A percentile compares a stretch with the other conserved stretches of the same genome.
phyloP scores from a whole-genome alignment of 1,139 yeast species.

The Geotrichum phurueaensis region DNA sequence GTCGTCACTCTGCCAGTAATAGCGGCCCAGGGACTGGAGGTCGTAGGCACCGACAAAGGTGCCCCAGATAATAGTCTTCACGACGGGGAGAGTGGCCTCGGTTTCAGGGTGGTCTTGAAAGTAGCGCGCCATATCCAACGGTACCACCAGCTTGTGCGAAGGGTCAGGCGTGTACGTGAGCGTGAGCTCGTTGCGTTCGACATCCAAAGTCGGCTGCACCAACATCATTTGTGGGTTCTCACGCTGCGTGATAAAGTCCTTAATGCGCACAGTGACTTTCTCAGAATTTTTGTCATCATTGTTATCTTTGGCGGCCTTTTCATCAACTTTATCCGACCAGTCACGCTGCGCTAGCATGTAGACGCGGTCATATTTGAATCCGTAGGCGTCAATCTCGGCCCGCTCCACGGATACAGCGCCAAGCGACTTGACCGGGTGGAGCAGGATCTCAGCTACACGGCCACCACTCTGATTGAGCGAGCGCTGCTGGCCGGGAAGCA shows the following conservation, averaged over 20 bases:
- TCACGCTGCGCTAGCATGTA: constrained; percentile 37
- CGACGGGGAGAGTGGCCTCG: constrained; percentile 17
- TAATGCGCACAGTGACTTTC: constrained; percentile 17
- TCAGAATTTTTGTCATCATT: not conserved
- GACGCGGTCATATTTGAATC: constrained; percentile 41
- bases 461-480: not conserved
- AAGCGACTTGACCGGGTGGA: constrained; percentile 42
- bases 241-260: constrained; percentile 36
- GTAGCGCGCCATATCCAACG: constrained; percentile 25
- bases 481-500: not conserved
- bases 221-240: constrained; percentile 34
- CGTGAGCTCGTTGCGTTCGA: constrained; percentile 27
- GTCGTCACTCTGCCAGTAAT: not conserved
- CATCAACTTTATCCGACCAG: constrained; percentile 12
- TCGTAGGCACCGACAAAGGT: constrained; percentile 25
- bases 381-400: constrained; percentile 37
- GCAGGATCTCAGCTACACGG: constrained; percentile 25
- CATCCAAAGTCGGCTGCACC: constrained; percentile 30
- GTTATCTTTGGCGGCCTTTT: not conserved
- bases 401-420: constrained; percentile 35
- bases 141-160: constrained; percentile 18
- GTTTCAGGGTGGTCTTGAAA: not conserved
- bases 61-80: constrained; percentile 30
- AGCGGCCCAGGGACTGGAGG: constrained; percentile 18
- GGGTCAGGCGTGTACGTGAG: constrained; percentile 29